A percentile compares a stretch with the other conserved stretches of the same genome.
phyloP scores from a whole-genome alignment of 2,329 filamentous ascomycete species.

The Botrytis aclada region DNA sequence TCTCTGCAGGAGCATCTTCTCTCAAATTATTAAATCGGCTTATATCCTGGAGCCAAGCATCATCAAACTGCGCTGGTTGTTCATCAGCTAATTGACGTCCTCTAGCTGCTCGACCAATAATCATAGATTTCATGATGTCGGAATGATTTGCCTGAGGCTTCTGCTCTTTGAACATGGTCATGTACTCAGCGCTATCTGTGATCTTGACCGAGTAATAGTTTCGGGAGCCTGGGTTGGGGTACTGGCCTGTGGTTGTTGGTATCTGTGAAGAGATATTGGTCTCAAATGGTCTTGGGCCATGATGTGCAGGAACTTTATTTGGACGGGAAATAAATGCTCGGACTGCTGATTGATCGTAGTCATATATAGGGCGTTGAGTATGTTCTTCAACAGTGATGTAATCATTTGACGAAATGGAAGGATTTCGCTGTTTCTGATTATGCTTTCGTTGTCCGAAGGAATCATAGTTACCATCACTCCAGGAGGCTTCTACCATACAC shows the following conservation, averaged over 20 bases:
- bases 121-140: not conserved
- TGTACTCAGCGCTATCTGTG: not conserved
- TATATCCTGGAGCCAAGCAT: not conserved
- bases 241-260: not conserved
- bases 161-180: not conserved
- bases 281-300: not conserved
- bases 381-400: not conserved
- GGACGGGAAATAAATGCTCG: fast-evolving
- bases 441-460: not conserved
- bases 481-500: not conserved
- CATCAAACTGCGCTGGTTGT: not conserved
- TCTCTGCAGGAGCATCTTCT: fast-evolving
- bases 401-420: not conserved
- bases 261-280: not conserved
- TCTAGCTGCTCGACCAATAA: not conserved
- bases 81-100: not conserved
- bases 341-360: not conserved
- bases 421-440: not conserved
- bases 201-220: not conserved
- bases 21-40: not conserved
- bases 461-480: not conserved
- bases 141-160: not conserved
- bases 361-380: not conserved
- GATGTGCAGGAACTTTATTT: not conserved
- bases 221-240: not conserved